A percentile compares a stretch with the other conserved stretches of the same genome.
These are phyloP conservation scores for Penicillium sp. DNA, from an alignment of 2,329 filamentous ascomycete species.

Conservation along the genomic window DNA sequence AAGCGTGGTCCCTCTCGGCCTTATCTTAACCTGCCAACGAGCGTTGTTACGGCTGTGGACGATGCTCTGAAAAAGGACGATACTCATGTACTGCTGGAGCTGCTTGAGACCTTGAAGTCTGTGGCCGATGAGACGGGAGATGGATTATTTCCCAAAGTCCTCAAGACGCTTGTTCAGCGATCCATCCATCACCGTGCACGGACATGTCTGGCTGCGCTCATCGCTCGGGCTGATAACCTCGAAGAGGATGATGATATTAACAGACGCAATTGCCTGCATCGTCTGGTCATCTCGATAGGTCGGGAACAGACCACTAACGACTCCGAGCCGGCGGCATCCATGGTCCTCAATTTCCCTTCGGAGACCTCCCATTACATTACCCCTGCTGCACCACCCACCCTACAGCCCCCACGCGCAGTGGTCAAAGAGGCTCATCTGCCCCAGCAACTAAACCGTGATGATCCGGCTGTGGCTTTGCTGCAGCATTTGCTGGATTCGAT, in stretches of 20 bases:
- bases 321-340: conserved; percentile 49
- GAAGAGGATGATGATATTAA: conserved; percentile 91
- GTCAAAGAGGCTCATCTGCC: conserved; percentile 59
- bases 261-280: conserved; percentile 85
- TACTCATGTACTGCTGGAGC: conserved; percentile 39
- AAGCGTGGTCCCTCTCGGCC: conserved; percentile 71
- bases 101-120: conserved; percentile 55
- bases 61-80: conserved; percentile 40
- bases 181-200: conserved; percentile 66
- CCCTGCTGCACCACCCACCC: conserved; percentile 63
- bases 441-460: conserved; percentile 59
- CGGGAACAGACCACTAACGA: conserved; percentile 58
- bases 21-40: conserved; percentile 65
- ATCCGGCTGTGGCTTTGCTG: conserved; percentile 68
- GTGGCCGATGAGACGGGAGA: conserved; percentile 53
- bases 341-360: conserved; percentile 45
- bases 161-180: conserved; percentile 42
- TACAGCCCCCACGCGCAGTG: conserved; percentile 57
- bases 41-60: conserved; percentile 39
- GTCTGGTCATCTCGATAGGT: conserved; percentile 85
- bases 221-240: conserved; percentile 63
- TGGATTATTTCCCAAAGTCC: conserved; percentile 59
- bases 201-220: conserved; percentile 63
- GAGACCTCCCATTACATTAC: conserved; percentile 70
- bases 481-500: conserved; percentile 62